Evolutionary conservation across 805 yeast genomes (phyloP).

Genomic region (Yarrowia sp.): DNA sequence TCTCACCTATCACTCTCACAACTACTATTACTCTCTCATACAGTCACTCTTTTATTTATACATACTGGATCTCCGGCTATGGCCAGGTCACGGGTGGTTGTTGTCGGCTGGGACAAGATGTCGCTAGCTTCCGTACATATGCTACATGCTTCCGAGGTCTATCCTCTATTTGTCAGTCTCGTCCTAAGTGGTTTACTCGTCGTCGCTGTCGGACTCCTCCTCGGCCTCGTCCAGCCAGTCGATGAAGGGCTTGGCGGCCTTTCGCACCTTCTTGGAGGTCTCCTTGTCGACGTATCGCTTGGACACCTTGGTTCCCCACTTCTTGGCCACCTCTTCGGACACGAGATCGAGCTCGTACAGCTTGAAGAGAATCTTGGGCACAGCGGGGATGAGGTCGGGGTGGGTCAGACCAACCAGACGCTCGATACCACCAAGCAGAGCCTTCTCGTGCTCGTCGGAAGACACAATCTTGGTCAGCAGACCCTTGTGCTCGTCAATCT

Average conservation of each 20-base stretch:
- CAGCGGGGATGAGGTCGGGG: slow-evolving; percentile 61
- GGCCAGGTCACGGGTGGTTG: neutral
- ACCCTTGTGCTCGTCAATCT: slow-evolving; percentile 76
- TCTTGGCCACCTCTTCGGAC: slow-evolving; percentile 73
- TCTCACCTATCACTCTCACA: too few relatives aligned
- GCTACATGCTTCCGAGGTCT: neutral
- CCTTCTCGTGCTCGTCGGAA: slow-evolving; percentile 66
- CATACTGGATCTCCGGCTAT: neutral
- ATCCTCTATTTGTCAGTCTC: neutral
- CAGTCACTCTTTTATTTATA: neutral
- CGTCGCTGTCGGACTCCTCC: slow-evolving; percentile 52
- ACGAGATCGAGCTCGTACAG: slow-evolving; percentile 80
- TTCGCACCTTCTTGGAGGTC: slow-evolving; percentile 86
- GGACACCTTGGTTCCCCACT: slow-evolving; percentile 88
- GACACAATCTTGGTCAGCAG: slow-evolving; percentile 73
- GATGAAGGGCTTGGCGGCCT: slow-evolving; percentile 92
- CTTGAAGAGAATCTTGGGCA: slow-evolving; percentile 79
- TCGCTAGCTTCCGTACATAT: neutral
- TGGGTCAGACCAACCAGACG: slow-evolving; percentile 82
- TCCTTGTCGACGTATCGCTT: slow-evolving; percentile 93
- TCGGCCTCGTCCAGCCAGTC: slow-evolving; percentile 96
- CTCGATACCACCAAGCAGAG: slow-evolving; percentile 93
- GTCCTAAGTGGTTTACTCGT: slow-evolving; percentile 28
- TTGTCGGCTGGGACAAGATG: neutral
- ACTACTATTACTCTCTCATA: too few relatives aligned